A percentile compares a stretch with the other conserved stretches of the same genome.
These are phyloP conservation scores for Scutellaria barbata DNA, from an alignment of 257 asterid genomes.

Conservation along the genomic window DNA sequence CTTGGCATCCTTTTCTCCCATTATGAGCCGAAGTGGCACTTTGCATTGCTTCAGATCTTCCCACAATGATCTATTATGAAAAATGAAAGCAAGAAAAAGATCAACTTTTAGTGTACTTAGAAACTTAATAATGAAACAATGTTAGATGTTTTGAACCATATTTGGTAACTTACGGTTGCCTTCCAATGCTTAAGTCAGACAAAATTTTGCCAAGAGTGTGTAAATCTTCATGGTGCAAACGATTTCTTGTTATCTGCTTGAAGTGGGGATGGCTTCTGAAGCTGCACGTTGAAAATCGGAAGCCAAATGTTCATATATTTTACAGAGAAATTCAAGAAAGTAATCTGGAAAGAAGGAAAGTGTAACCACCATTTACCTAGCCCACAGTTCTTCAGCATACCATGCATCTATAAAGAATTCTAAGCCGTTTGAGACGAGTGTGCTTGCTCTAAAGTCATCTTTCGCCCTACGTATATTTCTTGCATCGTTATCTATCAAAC, in stretches of 20 bases:
- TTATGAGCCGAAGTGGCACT: constrained; percentile 68
- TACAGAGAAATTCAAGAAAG: neutral
- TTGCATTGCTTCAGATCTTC: constrained; percentile 76
- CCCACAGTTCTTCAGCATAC: constrained; percentile 89
- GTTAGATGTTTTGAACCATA: neutral
- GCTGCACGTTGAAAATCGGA: constrained; percentile 50
- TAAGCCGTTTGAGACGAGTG: constrained; percentile 71
- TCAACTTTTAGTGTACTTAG: neutral
- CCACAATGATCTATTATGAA: constrained; percentile 71
- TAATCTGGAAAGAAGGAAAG: neutral
- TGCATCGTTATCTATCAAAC: constrained; percentile 63
- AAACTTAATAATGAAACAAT: neutral
- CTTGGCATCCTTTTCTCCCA: constrained; percentile 82
- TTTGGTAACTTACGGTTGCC: constrained; percentile 77
- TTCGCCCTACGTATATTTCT: constrained; percentile 68
- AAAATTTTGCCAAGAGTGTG: constrained; percentile 69
- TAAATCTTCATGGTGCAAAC: constrained; percentile 70
- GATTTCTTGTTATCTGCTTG: constrained; percentile 51
- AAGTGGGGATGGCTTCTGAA: constrained; percentile 82
- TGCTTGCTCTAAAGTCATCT: constrained; percentile 83
- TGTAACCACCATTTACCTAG: constrained; percentile 54
- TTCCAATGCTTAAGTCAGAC: constrained; percentile 81
- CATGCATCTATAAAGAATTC: constrained; percentile 68
- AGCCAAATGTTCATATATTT: constrained; percentile 12
- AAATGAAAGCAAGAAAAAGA: constrained; percentile 3